Percentiles rank a stretch among this genome's conserved stretches.
Conservation (phyloP, 345 rosid species). For the Pistacia integerrima region DNA sequence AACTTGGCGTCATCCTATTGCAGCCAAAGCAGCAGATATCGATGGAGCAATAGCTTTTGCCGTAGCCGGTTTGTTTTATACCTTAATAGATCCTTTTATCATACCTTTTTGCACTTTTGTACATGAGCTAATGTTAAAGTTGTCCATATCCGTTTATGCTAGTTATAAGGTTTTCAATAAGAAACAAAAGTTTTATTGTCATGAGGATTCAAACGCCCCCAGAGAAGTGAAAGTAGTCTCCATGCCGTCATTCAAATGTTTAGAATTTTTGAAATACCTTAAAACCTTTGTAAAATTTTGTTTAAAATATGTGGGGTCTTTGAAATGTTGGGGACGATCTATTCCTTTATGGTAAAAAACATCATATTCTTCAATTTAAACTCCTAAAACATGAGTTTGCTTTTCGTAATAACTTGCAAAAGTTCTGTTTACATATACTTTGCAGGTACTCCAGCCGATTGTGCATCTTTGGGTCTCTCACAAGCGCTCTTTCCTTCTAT, state of each 20-base stretch:
- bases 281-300: no score
- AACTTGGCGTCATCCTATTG: conserved; percentile 75
- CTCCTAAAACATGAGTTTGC: neutral
- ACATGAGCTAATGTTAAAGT: no score
- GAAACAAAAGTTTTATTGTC: no score
- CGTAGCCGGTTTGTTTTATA: conserved; percentile 55
- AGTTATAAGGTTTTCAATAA: no score
- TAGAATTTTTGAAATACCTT: no score
- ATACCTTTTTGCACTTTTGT: no score
- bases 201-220: no score
- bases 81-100: neutral
- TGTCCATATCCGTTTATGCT: no score
- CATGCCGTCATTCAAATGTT: no score
- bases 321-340: neutral
- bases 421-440: conserved; percentile 12
- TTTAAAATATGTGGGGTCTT: neutral
- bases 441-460: conserved; percentile 96
- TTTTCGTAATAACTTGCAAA: neutral
- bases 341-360: neutral
- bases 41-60: conserved; percentile 82
- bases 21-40: conserved; percentile 55
- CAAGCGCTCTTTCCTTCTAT: conserved; percentile 62
- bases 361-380: neutral
- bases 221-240: no score
- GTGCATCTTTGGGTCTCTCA: conserved; percentile 76